Conservation (phyloP, 805 yeast species). For the Tetrapisispora fleetii region DNA sequence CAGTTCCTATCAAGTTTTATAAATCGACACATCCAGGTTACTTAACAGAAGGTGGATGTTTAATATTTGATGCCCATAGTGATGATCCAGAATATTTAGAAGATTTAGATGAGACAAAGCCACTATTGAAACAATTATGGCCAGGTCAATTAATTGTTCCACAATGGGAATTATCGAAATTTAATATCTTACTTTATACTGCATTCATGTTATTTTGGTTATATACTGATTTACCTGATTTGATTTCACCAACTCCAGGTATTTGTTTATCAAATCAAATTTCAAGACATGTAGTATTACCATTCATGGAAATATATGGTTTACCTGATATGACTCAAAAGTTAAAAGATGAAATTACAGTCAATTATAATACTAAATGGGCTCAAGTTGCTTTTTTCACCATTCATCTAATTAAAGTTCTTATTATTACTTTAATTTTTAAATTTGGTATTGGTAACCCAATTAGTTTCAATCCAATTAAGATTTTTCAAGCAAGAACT, state of each 20-base stretch:
- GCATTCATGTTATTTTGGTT: conserved; percentile 55
- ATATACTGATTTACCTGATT: conserved; percentile 88
- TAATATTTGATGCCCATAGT: conserved; percentile 58
- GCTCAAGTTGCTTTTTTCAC: conserved; percentile 62
- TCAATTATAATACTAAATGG: conserved; percentile 30
- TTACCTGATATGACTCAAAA: conserved; percentile 35
- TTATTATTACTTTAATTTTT: conserved; percentile 45
- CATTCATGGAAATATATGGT: conserved; percentile 29
- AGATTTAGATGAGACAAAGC: conserved; percentile 40
- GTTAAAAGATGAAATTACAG: conserved; percentile 40
- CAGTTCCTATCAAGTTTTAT: conserved; percentile 54
- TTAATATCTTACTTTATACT: conserved; percentile 9
- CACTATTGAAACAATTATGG: conserved; percentile 55
- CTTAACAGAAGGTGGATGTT: conserved; percentile 72
- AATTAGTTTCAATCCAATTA: conserved; percentile 36
- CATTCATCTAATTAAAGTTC: conserved; percentile 58
- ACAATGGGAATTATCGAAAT: conserved; percentile 20
- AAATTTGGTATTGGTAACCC: conserved; percentile 78
- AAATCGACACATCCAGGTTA: conserved; percentile 56
- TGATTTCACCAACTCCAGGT: conserved; percentile 87
- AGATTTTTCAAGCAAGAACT: conserved; percentile 24
- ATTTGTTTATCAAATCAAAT: conserved; percentile 61
- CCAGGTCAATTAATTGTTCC: conserved; percentile 78
- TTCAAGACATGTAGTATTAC: conserved; percentile 27
- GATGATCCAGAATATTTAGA: conserved; percentile 37